A percentile compares a stretch with the other conserved stretches of the same genome.
phyloP scores from a whole-genome alignment of 177 flowering plant genomes.

The Vitis hybrid region DNA sequence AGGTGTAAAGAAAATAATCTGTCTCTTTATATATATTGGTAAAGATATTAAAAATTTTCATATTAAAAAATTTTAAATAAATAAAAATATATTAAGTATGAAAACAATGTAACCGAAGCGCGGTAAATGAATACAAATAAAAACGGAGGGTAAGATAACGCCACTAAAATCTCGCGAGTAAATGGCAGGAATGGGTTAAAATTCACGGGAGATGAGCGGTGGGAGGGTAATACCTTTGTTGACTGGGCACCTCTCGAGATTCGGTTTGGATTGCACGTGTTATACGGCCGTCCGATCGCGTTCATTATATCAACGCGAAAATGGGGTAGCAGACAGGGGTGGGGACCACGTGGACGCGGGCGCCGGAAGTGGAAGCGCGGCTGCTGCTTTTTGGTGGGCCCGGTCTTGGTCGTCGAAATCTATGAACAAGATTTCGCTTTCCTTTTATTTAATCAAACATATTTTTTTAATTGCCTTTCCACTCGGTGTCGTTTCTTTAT shows the following conservation, averaged over 20 bases:
- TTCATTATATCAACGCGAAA: neutral
- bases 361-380: conserved; percentile 23
- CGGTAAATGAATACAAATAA: neutral
- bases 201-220: neutral
- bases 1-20: too few relatives aligned
- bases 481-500: too few relatives aligned
- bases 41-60: too few relatives aligned
- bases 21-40: too few relatives aligned
- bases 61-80: too few relatives aligned
- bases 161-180: neutral
- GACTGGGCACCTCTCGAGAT: conserved; percentile 18
- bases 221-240: conserved; percentile 16
- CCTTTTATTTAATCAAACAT: neutral
- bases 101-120: neutral
- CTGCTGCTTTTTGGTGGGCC: conserved; percentile 31
- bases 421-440: conserved; percentile 15
- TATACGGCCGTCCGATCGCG: conserved; percentile 17
- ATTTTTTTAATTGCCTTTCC: neutral
- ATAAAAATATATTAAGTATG: too few relatives aligned
- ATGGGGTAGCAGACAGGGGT: conserved; percentile 4
- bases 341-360: conserved; percentile 24
- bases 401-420: conserved; percentile 20
- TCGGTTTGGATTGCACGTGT: conserved; percentile 19
- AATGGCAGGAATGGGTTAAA: too few relatives aligned
- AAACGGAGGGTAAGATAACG: too few relatives aligned